Conservation (phyloP, 768 basidiomycete genomes). For the Austroboletus festivus region DNA sequence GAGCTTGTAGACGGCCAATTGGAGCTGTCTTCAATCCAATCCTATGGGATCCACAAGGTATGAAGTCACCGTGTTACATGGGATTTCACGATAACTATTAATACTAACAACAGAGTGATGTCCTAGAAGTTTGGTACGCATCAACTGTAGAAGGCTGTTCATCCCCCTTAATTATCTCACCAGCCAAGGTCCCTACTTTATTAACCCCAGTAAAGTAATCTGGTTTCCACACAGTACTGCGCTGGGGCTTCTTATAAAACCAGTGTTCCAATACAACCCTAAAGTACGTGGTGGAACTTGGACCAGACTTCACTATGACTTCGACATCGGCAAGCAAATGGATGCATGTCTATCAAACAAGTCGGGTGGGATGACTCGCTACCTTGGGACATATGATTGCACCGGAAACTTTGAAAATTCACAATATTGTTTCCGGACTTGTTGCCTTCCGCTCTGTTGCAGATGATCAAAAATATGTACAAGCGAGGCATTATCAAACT, state of each 20-base stretch:
- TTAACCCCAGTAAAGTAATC: slow-evolving; percentile 17
- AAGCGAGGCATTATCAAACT: slow-evolving; percentile 27
- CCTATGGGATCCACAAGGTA: slow-evolving; percentile 19
- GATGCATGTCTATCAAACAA: slow-evolving; percentile 16
- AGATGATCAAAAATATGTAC: slow-evolving; percentile 29
- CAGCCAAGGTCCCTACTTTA: slow-evolving; percentile 12
- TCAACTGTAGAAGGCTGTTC: not conserved
- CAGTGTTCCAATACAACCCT: slow-evolving; percentile 27
- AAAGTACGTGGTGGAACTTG: slow-evolving; percentile 15
- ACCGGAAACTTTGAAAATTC: slow-evolving; percentile 2
- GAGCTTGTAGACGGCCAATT: slow-evolving; percentile 12
- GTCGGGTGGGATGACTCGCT: slow-evolving; percentile 4
- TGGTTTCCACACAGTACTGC: slow-evolving; percentile 24
- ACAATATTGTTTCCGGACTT: slow-evolving; percentile 23
- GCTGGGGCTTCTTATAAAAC: slow-evolving; percentile 25
- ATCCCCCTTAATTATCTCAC: not conserved
- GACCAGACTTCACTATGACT: slow-evolving; percentile 8
- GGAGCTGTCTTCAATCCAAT: slow-evolving; percentile 6
- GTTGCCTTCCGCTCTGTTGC: slow-evolving; percentile 21
- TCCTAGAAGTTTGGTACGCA: slow-evolving; percentile 8
- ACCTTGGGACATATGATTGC: slow-evolving; percentile 28
- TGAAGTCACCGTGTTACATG: not conserved
- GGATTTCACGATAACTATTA: slow-evolving; percentile 1
- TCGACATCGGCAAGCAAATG: slow-evolving; percentile 14
- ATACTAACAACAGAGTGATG: slow-evolving; percentile 2